phyloP scores from a whole-genome alignment of 805 yeast species.

The Yarrowia sp. region DNA sequence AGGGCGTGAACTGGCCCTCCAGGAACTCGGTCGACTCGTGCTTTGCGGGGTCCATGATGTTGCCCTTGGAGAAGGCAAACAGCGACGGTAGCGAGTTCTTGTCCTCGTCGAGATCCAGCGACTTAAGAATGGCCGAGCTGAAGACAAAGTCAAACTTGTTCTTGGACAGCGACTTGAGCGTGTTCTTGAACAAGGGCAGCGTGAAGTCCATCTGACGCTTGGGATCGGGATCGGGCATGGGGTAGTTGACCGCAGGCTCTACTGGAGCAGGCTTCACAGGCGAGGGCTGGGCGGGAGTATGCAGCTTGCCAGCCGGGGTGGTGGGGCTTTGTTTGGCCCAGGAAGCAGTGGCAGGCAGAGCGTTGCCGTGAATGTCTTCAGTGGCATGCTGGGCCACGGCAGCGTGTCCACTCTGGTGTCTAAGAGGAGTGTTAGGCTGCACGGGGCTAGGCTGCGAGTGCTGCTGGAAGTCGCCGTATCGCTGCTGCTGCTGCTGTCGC shows the following conservation, averaged over 20 bases:
- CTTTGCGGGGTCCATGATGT: slow-evolving; percentile 31
- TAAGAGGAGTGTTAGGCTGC: slow-evolving; percentile 29
- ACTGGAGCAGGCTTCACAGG: slow-evolving; percentile 37
- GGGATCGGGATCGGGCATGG: slow-evolving; percentile 52
- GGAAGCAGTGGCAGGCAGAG: slow-evolving; percentile 74
- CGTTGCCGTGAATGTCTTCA: slow-evolving; percentile 51
- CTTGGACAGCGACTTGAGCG: slow-evolving; percentile 38
- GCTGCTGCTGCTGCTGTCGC: slow-evolving; percentile 35
- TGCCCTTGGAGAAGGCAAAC: slow-evolving; percentile 34
- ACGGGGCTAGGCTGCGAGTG: slow-evolving; percentile 25
- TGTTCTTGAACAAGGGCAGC: slow-evolving; percentile 61
- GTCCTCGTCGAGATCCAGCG: slow-evolving; percentile 24
- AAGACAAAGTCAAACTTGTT: slow-evolving; percentile 36
- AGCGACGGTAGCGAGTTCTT: slow-evolving; percentile 8
- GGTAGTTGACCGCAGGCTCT: slow-evolving; percentile 39
- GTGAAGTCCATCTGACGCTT: slow-evolving; percentile 55
- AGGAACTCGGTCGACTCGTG: slow-evolving; percentile 22
- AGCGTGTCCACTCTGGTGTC: slow-evolving; percentile 37
- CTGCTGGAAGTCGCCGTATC: slow-evolving; percentile 34
- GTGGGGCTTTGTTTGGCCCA: slow-evolving; percentile 58
- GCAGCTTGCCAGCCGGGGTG: slow-evolving; percentile 47
- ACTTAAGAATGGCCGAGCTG: slow-evolving; percentile 22
- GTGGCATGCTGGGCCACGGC: slow-evolving; percentile 40
- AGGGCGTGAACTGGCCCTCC: slow-evolving; percentile 34
- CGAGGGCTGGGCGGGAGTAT: slow-evolving; percentile 41